Conservation (phyloP, 331 rosid genomes). For the Saraca asoca region DNA sequence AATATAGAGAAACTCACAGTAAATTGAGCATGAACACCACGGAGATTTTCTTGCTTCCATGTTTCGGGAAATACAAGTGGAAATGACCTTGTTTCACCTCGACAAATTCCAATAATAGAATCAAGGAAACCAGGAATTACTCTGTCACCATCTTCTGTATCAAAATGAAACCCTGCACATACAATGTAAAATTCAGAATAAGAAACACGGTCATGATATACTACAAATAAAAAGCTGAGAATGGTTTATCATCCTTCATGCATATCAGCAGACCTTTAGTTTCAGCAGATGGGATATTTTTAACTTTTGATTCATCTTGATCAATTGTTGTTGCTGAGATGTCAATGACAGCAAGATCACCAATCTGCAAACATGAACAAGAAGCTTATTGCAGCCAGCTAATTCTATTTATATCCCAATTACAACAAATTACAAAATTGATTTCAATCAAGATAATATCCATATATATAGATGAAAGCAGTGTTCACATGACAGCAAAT, state of each 20-base stretch:
- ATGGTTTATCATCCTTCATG: constrained; percentile 29
- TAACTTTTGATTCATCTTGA: constrained; percentile 65
- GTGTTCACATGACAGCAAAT: background rate
- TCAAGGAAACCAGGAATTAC: constrained; percentile 83
- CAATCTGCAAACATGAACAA: constrained; percentile 54
- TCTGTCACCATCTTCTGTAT: constrained; percentile 77
- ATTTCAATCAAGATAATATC: constrained; percentile 3
- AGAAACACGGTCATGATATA: constrained; percentile 26
- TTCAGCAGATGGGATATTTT: constrained; percentile 87
- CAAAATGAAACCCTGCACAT: constrained; percentile 74
- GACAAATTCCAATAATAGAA: constrained; percentile 65
- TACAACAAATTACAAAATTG: constrained; percentile 18
- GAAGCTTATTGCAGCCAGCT: constrained; percentile 6
- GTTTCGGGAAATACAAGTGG: constrained; percentile 87
- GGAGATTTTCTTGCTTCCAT: constrained; percentile 83
- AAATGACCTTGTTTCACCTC: constrained; percentile 82
- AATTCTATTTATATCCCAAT: constrained; percentile 24
- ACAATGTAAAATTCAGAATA: constrained; percentile 37
- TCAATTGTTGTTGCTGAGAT: constrained; percentile 86
- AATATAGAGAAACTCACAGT: constrained; percentile 56
- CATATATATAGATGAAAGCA: constrained; percentile 10
- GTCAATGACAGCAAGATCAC: constrained; percentile 81
- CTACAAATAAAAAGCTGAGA: background rate
- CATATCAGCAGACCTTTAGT: constrained; percentile 67
- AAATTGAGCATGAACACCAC: constrained; percentile 85